Evolutionary conservation across 345 rosid species (phyloP), one percentile per base, ranked within the genome.

Genomic region (Arabis alpina): DNA sequence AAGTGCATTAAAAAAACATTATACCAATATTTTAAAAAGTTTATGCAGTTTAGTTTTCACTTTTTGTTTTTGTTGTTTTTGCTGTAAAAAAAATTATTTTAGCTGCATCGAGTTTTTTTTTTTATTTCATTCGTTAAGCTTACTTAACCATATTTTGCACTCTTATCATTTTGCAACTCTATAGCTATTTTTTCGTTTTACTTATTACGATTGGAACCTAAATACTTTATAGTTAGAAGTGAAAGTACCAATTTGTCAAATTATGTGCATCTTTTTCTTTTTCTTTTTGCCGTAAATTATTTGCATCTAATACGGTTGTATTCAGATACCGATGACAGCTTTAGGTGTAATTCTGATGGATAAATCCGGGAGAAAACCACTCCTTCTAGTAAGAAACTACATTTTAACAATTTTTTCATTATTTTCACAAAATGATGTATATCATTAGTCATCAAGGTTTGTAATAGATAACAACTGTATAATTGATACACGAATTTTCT

Each of bases 271-370:
- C 23, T 19, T 19, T 19, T 19, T 19, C 23, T 19, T 19, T 19
- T 19, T 19, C 23, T 19, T 19, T 19, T 19, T 19, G 23, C 23
- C 23, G 23, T 19, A 10, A 4, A 1, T 19, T 55, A 12, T 28
- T 0, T 10, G 16, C 7, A 54, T n/a, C n/a, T 56, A 4, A 45
- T 5, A 37, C 2, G 0, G 2, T 41, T 41, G 27, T 23, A 1
- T 14, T 51, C 82, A 91, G 97, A 71, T 88, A 72, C 93, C 96
- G 11, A 83, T 89, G 97, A 84, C 91, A 40, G 71, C 79, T 52
- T 24, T 91, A 61, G 97, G 96, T 52, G 90, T 80, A 6, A 24
- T 83, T 47, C 54, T 91, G 77, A 84, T 87, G 87, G 97, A 89
- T 70, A 82, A 80, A 76, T 84, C 88, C 2, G 97, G 97, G 41